A percentile compares a stretch with the other conserved stretches of the same genome.
phyloP scores from a whole-genome alignment of 2,329 filamentous ascomycete genomes.

The Nigrograna mackinnonii region DNA sequence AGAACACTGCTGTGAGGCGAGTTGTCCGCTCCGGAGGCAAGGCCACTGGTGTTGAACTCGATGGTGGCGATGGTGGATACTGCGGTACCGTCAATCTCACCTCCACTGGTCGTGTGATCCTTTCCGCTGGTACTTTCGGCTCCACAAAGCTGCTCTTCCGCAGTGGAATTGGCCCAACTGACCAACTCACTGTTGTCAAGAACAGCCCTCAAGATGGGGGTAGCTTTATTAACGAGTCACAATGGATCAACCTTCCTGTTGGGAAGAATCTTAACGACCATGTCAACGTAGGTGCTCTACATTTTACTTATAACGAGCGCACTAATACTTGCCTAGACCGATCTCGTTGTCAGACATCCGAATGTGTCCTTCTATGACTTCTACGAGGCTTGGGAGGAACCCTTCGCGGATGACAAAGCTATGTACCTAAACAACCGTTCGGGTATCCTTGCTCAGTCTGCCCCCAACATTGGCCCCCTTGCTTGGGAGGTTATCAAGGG shows the following conservation, averaged over 20 bases:
- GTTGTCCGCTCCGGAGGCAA: constrained; percentile 66
- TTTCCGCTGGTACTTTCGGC: constrained; percentile 71
- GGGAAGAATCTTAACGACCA: constrained; percentile 55
- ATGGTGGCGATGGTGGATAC: constrained; percentile 63
- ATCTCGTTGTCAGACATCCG: constrained; percentile 55
- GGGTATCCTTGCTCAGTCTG: constrained; percentile 66
- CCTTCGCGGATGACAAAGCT: constrained; percentile 44
- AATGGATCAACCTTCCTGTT: constrained; percentile 58
- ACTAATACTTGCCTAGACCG: no score
- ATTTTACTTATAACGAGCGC: not conserved
- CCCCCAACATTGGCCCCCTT: constrained; percentile 67
- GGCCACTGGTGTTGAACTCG: constrained; percentile 70
- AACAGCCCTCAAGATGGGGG: constrained; percentile 45
- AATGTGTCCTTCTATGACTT: constrained; percentile 67
- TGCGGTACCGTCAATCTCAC: constrained; percentile 65
- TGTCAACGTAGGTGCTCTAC: constrained; percentile 52
- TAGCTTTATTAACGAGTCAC: constrained; percentile 46
- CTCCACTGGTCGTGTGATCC: constrained; percentile 64
- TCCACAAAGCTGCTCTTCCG: constrained; percentile 70
- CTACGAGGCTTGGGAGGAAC: constrained; percentile 60
- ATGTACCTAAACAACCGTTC: constrained; percentile 51
- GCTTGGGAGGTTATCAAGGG: constrained; percentile 63
- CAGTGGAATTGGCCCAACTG: constrained; percentile 68
- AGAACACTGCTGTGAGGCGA: constrained; percentile 67
- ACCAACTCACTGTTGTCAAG: constrained; percentile 50